Evolutionary conservation across 805 yeast species (phyloP).

Genomic region (Priceomyces medius): DNA sequence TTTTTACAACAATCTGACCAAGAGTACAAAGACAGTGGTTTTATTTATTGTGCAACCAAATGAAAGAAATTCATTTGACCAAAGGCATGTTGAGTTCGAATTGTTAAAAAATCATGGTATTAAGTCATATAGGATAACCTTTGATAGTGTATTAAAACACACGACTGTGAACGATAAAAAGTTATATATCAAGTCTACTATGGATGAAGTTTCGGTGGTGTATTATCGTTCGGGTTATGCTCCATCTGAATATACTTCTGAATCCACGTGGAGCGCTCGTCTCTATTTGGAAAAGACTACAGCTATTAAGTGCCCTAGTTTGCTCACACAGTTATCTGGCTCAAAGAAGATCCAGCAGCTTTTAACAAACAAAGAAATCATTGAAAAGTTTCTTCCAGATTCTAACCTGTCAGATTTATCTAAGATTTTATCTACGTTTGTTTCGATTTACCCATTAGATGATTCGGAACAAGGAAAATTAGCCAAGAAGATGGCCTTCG

Average conservation of each 20-base stretch:
- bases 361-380: slow-evolving; percentile 54
- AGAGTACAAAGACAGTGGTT: slow-evolving; percentile 49
- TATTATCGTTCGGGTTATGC: slow-evolving; percentile 89
- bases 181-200: slow-evolving; percentile 52
- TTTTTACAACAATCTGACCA: slow-evolving; percentile 45
- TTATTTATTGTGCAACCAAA: slow-evolving; percentile 78
- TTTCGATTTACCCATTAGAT: slow-evolving; percentile 84
- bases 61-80: slow-evolving; percentile 91
- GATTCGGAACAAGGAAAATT: slow-evolving; percentile 55
- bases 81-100: slow-evolving; percentile 75
- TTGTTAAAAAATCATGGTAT: slow-evolving; percentile 57
- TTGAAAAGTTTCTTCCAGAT: slow-evolving; percentile 48
- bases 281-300: slow-evolving; percentile 64
- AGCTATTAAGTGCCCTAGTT: slow-evolving; percentile 90
- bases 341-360: slow-evolving; percentile 92
- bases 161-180: slow-evolving; percentile 46
- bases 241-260: slow-evolving; percentile 69
- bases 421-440: slow-evolving; percentile 63
- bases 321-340: slow-evolving; percentile 87
- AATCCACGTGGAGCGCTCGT: slow-evolving; percentile 76
- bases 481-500: slow-evolving; percentile 69
- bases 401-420: slow-evolving; percentile 26
- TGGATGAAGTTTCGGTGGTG: slow-evolving; percentile 79
- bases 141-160: slow-evolving; percentile 52
- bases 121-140: slow-evolving; percentile 62